phyloP scores from a whole-genome alignment of 495 filamentous ascomycete species.

The Talaromyces thailandensis region DNA sequence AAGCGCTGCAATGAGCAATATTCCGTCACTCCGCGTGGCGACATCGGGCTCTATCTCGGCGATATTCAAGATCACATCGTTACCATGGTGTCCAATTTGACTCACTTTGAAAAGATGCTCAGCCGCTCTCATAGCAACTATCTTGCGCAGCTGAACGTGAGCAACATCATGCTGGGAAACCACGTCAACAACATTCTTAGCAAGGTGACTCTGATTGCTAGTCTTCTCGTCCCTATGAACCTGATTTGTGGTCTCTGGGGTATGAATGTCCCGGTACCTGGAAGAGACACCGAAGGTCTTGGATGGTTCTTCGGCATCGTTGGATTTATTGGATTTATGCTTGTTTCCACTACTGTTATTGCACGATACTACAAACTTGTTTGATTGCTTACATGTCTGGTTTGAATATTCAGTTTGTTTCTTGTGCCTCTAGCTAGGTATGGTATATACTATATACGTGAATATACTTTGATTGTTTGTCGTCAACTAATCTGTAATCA shows the following conservation, averaged over 20 bases:
- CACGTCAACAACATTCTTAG: slow-evolving; percentile 75
- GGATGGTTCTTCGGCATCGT: slow-evolving; percentile 77
- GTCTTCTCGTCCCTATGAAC: slow-evolving; percentile 94
- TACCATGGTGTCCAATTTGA: slow-evolving; percentile 94
- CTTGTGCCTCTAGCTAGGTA: background rate
- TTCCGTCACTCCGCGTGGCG: slow-evolving; percentile 84
- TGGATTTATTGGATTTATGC: slow-evolving; percentile 53
- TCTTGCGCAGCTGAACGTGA: slow-evolving; percentile 86
- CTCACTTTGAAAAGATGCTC: slow-evolving; percentile 96
- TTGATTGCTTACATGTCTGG: slow-evolving; percentile 8
- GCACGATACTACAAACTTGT: slow-evolving; percentile 40
- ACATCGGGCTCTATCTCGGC: slow-evolving; percentile 90
- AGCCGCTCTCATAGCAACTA: slow-evolving; percentile 94
- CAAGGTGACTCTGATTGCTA: slow-evolving; percentile 92
- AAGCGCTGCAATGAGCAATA: slow-evolving; percentile 98
- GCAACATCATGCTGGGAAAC: slow-evolving; percentile 74
- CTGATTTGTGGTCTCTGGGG: slow-evolving; percentile 91
- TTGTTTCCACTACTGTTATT: slow-evolving; percentile 39
- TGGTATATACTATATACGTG: background rate
- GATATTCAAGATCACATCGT: slow-evolving; percentile 99
- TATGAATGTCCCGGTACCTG: slow-evolving; percentile 91
- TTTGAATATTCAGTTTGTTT: background rate
- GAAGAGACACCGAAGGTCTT: slow-evolving; percentile 40
- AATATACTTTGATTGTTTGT: background rate
- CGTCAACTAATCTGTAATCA: no score